Evolutionary conservation across 2,329 filamentous ascomycete genomes (phyloP), one percentile per base, ranked within the genome.

Genomic region (Hypoxylon sp.): DNA sequence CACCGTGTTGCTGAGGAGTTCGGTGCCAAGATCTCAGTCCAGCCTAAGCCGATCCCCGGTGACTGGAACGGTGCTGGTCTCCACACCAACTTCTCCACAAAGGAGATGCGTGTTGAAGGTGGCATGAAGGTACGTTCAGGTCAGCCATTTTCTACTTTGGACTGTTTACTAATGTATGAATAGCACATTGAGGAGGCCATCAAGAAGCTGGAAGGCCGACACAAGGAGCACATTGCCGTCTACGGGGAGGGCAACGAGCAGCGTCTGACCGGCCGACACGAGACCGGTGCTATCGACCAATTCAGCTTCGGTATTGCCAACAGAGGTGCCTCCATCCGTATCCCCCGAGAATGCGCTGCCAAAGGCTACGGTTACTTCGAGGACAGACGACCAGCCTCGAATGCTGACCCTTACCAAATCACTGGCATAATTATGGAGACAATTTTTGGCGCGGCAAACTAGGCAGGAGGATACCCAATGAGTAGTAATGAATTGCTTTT

Each of bases 341-440:
- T 99, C 75, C 94, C 94, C 76, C 91, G 94, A 77, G 90, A 93
- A 76, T 89, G 88, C 75, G 94, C 92, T 53, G 90, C 92, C 80
- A 93, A 97, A 82, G 93, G 93, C 82, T 96, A 92, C 85, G 94
- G 94, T 72, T 98, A 98, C 88, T 97, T 98, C 74, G 94, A 98
- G 82, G 91, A 94, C 73, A 88, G 92, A 79, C 88, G 91, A 72
- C 91, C 91, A 64, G 94, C 94, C 62, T 95, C 92, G 76, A 94
- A 93, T 80, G 92, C 87, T 73, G 91, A 93, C 82, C 92, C 92
- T 67, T 94, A 94, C 84, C 91, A 92, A 32, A 72, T 72, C 29
- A 72, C 70, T 32, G 70, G 70, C 11, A 72, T 72, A 66, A 70
- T 70, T 24, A 70, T 70, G 74, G 74, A 93, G 82, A 93, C 91